Conservation (phyloP, 1,284 basidiomycete genomes). For the Testicularia cyperi region DNA sequence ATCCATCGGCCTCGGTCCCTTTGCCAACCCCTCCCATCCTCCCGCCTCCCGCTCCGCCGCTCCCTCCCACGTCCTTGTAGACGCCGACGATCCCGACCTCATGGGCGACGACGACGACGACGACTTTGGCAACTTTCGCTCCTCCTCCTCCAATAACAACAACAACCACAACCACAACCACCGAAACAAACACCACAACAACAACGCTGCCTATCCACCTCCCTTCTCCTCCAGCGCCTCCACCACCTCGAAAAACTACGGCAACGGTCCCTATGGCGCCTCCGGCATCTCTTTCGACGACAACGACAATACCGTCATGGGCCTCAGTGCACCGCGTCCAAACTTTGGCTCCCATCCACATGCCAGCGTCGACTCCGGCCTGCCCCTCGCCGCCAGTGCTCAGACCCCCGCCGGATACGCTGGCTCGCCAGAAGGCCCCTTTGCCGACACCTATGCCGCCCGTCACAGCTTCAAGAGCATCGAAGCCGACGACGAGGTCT, state of each 20-base stretch:
- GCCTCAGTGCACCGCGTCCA: constrained; percentile 22
- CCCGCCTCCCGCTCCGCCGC: constrained; percentile 1
- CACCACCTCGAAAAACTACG: constrained; percentile 8
- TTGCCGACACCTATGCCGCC: constrained; percentile 45
- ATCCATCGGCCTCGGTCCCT: constrained; percentile 19
- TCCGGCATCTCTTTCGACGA: constrained; percentile 28
- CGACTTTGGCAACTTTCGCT: constrained; percentile 15
- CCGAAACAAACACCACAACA: no score
- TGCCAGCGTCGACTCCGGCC: constrained; percentile 40
- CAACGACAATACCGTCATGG: constrained; percentile 31
- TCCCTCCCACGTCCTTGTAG: constrained; percentile 52
- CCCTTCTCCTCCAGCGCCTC: constrained; percentile 7
- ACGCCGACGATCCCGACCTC: constrained; percentile 52
- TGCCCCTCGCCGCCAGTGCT: constrained; percentile 35
- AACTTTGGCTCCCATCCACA: constrained; percentile 22
- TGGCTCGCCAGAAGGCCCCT: constrained; percentile 26
- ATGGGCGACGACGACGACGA: constrained; percentile 45
- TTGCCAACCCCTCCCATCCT: constrained; percentile 1
- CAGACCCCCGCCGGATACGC: constrained; percentile 41
- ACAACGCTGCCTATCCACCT: no score
- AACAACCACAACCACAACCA: no score
- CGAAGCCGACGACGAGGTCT: constrained; percentile 55
- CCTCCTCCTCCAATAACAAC: constrained; percentile 12
- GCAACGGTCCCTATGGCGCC: constrained; percentile 11
- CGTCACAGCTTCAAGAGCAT: constrained; percentile 49